Percentiles rank a stretch among this genome's conserved stretches.
These are phyloP conservation scores for Bolboschoenus planiculmis DNA, from an alignment of 176 grass and related monocot genomes.

Conservation along the genomic window DNA sequence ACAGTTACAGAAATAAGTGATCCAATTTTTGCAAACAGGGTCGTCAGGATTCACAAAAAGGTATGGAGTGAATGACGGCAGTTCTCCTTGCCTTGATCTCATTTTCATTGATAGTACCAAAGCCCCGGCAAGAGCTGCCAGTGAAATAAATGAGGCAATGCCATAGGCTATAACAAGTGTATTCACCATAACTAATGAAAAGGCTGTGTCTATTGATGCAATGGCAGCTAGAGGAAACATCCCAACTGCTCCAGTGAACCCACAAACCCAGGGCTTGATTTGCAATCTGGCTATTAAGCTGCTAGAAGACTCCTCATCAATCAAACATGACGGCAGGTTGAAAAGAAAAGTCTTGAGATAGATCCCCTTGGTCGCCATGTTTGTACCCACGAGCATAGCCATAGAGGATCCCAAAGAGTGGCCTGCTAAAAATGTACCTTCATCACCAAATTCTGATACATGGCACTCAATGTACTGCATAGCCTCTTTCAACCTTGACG, in stretches of 20 bases:
- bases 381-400: conserved; percentile 22
- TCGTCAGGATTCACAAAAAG: conserved; percentile 21
- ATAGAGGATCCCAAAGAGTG: conserved; percentile 32
- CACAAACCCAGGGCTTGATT: neutral
- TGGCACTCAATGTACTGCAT: conserved; percentile 13
- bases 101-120: neutral
- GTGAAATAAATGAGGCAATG: neutral
- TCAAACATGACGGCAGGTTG: conserved; percentile 17
- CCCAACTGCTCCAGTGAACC: neutral
- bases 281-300: neutral
- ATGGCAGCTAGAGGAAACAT: conserved; percentile 2
- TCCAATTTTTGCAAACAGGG: conserved; percentile 12
- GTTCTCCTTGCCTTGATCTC: neutral
- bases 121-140: neutral
- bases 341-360: conserved; percentile 25
- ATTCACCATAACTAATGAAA: neutral
- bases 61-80: conserved; percentile 13
- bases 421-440: conserved; percentile 21
- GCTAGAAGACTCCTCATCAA: neutral
- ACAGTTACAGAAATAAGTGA: conserved; percentile 21
- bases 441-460: conserved; percentile 12
- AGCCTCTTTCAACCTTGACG: conserved; percentile 10
- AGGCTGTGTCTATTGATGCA: neutral
- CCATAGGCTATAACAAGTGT: neutral
- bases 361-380: conserved; percentile 17